phyloP scores from a whole-genome alignment of 495 filamentous ascomycete species.

The Penicillium lagena region DNA sequence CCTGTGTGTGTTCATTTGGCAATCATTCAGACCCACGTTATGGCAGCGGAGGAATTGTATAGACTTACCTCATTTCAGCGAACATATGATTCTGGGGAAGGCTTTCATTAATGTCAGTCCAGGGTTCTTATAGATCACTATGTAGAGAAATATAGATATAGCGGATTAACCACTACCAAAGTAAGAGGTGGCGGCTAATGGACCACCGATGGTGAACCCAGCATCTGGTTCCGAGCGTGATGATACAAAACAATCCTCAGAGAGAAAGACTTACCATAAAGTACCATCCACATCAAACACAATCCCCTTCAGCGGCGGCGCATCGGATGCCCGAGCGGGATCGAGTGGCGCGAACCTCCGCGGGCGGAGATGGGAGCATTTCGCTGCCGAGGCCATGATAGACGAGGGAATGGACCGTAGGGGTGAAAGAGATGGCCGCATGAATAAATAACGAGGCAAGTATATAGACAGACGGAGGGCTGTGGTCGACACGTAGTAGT shows the following conservation, averaged over 20 bases:
- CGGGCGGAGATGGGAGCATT: slow-evolving; percentile 25
- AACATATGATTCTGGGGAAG: slow-evolving; percentile 96
- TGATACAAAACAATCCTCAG: no score
- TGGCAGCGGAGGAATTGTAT: neutral
- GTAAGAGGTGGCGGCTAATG: no score
- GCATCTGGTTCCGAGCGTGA: no score
- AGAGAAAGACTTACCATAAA: slow-evolving; percentile 60
- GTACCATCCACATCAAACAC: slow-evolving; percentile 97
- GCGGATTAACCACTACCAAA: no score
- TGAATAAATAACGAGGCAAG: neutral
- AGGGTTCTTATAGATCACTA: neutral
- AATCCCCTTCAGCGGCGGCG: slow-evolving; percentile 66
- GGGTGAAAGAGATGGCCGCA: slow-evolving; percentile 1
- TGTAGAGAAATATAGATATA: no score
- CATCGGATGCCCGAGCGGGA: slow-evolving; percentile 21
- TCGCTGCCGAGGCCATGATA: slow-evolving; percentile 17
- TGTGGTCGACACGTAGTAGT: no score
- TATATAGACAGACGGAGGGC: no score
- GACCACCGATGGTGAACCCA: no score
- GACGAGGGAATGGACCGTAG: neutral
- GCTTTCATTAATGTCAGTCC: slow-evolving; percentile 34
- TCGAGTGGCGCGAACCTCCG: slow-evolving; percentile 52
- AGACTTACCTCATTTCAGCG: slow-evolving; percentile 65
- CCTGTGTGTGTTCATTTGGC: no score
- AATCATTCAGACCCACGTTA: no score